Percentiles rank a stretch among this genome's conserved stretches.
These are phyloP conservation scores for Acacia acuminata DNA, from an alignment of 306 rosid species.

Conservation along the genomic window DNA sequence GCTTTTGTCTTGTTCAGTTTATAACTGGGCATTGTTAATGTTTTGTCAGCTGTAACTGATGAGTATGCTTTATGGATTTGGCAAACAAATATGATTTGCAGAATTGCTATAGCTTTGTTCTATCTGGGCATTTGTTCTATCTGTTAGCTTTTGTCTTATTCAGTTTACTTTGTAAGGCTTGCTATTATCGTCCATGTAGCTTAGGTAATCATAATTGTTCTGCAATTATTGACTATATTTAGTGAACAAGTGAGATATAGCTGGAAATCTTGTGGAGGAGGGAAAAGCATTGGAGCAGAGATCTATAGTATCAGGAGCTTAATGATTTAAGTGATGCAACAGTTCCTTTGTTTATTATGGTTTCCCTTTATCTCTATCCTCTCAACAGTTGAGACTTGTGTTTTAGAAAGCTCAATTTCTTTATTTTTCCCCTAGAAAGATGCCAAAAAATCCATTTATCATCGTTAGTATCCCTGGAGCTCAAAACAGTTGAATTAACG, in stretches of 20 bases:
- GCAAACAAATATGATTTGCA: conserved; percentile 1
- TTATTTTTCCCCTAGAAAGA: background rate
- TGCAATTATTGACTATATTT: background rate
- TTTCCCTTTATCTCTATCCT: background rate
- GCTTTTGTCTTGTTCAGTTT: conserved; percentile 4
- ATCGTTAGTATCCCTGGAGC: background rate
- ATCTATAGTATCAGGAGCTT: conserved; percentile 14
- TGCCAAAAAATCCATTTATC: conserved; percentile 14
- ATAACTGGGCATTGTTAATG: conserved; percentile 25
- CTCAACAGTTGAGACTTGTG: background rate
- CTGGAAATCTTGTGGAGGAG: conserved; percentile 1
- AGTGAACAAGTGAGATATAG: background rate
- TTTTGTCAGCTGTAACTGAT: conserved; percentile 2
- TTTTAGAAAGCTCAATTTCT: background rate
- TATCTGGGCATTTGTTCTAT: background rate
- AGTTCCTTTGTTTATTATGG: background rate
- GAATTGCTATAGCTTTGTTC: conserved; percentile 26
- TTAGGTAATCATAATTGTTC: background rate
- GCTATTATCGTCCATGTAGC: conserved; percentile 22
- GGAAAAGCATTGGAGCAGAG: background rate
- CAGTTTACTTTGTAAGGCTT: conserved; percentile 1
- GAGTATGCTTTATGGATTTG: conserved; percentile 25
- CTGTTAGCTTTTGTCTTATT: background rate
- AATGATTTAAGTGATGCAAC: conserved; percentile 8
- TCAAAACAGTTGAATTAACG: background rate